These are phyloP conservation scores for Letharia columbiana DNA, from an alignment of 495 filamentous ascomycete genomes.

Conservation along the genomic window DNA sequence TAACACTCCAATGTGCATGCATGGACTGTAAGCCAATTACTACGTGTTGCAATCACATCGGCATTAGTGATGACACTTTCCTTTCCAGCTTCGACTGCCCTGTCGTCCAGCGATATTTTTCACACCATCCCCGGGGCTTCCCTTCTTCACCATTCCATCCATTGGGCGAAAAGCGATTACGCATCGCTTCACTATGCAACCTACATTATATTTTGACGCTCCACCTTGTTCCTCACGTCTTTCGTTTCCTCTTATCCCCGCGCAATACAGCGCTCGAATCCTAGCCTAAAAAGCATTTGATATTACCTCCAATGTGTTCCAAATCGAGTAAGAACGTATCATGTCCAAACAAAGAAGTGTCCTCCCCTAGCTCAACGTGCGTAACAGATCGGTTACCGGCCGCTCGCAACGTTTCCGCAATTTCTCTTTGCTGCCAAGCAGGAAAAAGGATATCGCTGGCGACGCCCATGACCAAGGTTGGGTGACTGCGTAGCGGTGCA, in stretches of 20 bases:
- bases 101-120: neutral
- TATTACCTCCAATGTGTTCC: slow-evolving; percentile 76
- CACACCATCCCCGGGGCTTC: neutral
- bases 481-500: slow-evolving; percentile 58
- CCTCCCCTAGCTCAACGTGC: slow-evolving; percentile 86
- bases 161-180: neutral
- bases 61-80: neutral
- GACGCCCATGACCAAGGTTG: slow-evolving; percentile 83
- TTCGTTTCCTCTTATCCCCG: neutral
- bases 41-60: neutral
- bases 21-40: neutral
- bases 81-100: neutral
- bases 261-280: neutral
- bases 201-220: neutral
- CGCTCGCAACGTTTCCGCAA: slow-evolving; percentile 71
- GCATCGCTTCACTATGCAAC: no score
- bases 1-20: neutral
- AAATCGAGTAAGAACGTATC: slow-evolving; percentile 94
- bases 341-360: slow-evolving; percentile 87
- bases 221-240: neutral
- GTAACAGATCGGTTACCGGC: slow-evolving; percentile 70
- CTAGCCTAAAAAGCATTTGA: slow-evolving; percentile 67
- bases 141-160: neutral
- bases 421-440: slow-evolving; percentile 95
- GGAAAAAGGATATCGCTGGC: slow-evolving; percentile 96